Conservation (phyloP, 1,284 basidiomycete species). For the Ceratobasidium papillatum region DNA sequence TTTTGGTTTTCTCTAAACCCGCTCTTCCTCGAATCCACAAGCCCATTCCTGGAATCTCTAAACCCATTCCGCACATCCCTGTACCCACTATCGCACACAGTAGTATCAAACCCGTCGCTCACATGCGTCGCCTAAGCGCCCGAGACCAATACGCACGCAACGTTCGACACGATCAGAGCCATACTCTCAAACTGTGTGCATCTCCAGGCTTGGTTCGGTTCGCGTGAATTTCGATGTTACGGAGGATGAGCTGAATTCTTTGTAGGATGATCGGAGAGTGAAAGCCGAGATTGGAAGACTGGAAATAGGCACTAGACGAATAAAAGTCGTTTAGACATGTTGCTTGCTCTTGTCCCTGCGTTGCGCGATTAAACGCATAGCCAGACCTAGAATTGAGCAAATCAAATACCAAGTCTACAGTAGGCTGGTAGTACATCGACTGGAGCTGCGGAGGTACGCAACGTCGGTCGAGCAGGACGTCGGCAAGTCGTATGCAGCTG, state of each 20-base stretch:
- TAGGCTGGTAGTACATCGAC: constrained; percentile 40
- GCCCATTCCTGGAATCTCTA: background rate
- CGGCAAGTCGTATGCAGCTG: constrained; percentile 25
- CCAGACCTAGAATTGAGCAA: constrained; percentile 29
- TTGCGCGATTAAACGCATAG: constrained; percentile 31
- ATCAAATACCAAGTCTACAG: constrained; percentile 43
- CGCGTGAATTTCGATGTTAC: background rate
- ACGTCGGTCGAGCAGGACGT: constrained; percentile 22
- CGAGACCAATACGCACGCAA: constrained; percentile 38
- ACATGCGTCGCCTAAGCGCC: constrained; percentile 33
- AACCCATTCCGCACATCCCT: background rate
- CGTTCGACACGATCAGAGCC: constrained; percentile 42
- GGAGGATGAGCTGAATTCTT: background rate
- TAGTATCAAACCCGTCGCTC: constrained; percentile 11
- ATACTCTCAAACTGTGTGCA: constrained; percentile 42
- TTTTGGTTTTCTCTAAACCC: background rate
- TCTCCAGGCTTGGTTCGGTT: background rate
- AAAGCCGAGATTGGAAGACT: background rate
- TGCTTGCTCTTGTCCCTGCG: background rate
- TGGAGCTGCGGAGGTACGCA: constrained; percentile 17
- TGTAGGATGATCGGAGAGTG: constrained; percentile 1
- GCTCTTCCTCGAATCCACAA: constrained; percentile 12
- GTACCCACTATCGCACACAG: constrained; percentile 12
- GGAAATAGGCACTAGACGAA: background rate
- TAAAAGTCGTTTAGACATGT: background rate